Base-by-base conservation (phyloP, 2,329 filamentous ascomycete species). In the Graphilbum ipis-grandicollis region DNA sequence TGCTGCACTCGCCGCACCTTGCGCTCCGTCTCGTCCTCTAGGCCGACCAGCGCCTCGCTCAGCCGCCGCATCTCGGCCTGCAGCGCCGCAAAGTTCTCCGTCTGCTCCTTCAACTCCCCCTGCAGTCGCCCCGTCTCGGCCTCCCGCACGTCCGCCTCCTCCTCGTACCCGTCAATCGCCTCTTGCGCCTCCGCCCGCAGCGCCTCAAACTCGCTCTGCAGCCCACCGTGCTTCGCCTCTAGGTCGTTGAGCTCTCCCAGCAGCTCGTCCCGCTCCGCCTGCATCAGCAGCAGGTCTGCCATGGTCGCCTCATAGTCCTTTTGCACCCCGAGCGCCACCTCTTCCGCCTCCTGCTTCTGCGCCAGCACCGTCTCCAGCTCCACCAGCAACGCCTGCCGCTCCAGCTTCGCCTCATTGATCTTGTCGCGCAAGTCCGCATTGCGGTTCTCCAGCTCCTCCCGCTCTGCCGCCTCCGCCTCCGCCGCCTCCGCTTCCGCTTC, bases 21-120 rank as follows among this genome's bases (percentile, higher is more conserved):
- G 48, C 71, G 74, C 44, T 82, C 75, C 37, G 88, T 80, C 47
- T 93, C 85, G 52, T 96, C 86, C 53, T 96, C 90, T 0, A 98
- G 67, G 32, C 82, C 69, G 23, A 94, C 69, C 6, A 96, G 68
- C 18, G 79, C 79, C 47, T 93, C 84, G 48, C 81, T 92, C 56
- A 94, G 79, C 47, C 78, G 79, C 44, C 86, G 80, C 77, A 98
- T 90, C 62, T 96, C 90, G 41, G 79, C 75, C 51, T 96, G 88
- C 37, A 98, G 60, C n/a, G 83, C 81, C 44, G 79, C 75, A 55
- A 94, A 88, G 52, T 90, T 92, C 50, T 96, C 86, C 12, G 75
- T 75, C 36, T 79, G 73, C 44, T 82, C 79, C 42, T 73, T 71
- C 13, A 93, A 59, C 30, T 90, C 82, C 13, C 71, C 65, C 39